Base-by-base conservation (phyloP, 495 filamentous ascomycete genomes). In the Sordaria brevicollis region DNA sequence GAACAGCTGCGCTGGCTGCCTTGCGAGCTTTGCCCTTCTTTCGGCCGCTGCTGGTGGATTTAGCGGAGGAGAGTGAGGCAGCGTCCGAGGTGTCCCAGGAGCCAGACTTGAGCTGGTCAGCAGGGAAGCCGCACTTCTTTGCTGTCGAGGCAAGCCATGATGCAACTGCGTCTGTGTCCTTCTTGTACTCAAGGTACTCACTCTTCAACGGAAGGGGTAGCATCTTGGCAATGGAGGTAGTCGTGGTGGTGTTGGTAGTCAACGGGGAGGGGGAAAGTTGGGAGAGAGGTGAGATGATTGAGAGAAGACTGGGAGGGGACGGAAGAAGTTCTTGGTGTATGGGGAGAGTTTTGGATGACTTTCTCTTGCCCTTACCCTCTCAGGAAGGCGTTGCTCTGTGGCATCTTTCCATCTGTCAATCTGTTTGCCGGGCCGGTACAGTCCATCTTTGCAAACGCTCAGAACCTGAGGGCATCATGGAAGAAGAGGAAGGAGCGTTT, bases 81-180 rank as follows among this genome's bases (percentile, higher is more conserved):
- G 43, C 0, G 43, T 54, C 43, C 5, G 11, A 15, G 7, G 13
- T 17, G 37, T 66, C 65, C 39, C 65, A 67, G 4, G 69, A 67
- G 15, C 65, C 36, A 3, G 70, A 35, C 5, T 65, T 69, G 1
- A 72, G 65, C 31, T 74, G 67, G n/a, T 73, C 66, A 19, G 68
- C 67, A 37, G 75, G 31, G 70, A 72, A 83, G 1, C 81, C 80
- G 39, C 67, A 76, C 67, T 81, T 73, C 65, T 75, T 81, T 66
- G 83, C 84, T 31, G 79, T 83, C 29, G 79, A 75, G 3, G 83
- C 83, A 38, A 86, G 82, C 84, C 84, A 86, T 29, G 79, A 78
- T 54, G 84, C 84, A 54, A 86, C 79, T 1, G 70, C 73, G 67
- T 83, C 76, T 11, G 82, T 85, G 69, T 87, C 85, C 35, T 74